These are phyloP conservation scores for Lepidopterella palustris DNA, from an alignment of 495 filamentous ascomycete species.

Conservation along the genomic window DNA sequence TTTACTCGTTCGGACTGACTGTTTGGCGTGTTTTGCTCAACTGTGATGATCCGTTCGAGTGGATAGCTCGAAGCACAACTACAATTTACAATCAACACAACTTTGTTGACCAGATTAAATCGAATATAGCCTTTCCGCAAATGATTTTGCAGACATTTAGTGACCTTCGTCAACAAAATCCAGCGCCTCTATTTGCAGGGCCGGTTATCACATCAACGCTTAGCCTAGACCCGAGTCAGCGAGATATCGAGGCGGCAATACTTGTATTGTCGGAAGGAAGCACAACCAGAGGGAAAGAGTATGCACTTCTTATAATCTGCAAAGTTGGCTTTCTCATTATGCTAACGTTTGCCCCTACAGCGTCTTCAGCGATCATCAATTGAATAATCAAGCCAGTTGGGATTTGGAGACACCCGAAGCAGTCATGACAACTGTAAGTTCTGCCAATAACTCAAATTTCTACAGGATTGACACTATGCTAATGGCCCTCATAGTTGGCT, in stretches of 20 bases:
- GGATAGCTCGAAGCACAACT: not conserved
- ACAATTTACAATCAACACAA: not conserved
- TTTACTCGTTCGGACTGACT: slow-evolving; percentile 4
- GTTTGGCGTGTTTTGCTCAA: slow-evolving; percentile 3
- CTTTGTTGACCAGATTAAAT: not conserved
- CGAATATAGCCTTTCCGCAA: not conserved
- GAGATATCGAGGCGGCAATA: not conserved
- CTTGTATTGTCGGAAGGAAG: not conserved
- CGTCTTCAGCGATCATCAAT: not conserved
- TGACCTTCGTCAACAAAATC: not conserved
- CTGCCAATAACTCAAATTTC: not conserved
- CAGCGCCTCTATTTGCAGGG: not conserved
- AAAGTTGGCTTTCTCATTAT: too few species aligned
- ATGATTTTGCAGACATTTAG: not conserved
- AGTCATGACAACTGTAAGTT: not conserved
- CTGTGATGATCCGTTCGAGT: not conserved
- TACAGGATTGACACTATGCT: too few species aligned
- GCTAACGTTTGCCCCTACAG: too few species aligned
- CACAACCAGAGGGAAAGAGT: too few species aligned
- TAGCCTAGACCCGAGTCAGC: not conserved
- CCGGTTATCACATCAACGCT: not conserved
- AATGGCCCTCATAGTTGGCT: not conserved
- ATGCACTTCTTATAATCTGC: too few species aligned
- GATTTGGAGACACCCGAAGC: not conserved
- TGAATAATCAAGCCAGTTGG: not conserved